Conservation (phyloP, 352 stramenopile genomes). For the Elongisporangium undulatum region DNA sequence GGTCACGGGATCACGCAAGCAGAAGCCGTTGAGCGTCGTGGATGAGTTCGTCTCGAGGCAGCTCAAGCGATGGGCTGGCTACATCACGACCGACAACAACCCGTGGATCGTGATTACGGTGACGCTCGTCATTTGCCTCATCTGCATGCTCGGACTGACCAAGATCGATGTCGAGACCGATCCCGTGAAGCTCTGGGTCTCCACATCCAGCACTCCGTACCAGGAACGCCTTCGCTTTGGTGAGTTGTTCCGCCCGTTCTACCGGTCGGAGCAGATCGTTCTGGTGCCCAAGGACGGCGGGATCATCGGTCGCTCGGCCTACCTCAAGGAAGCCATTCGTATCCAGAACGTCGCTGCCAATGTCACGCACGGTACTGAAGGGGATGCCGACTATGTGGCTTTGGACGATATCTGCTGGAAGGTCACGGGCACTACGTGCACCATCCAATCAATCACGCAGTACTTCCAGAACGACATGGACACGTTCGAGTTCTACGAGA, state of each 20-base stretch:
- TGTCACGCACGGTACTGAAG: constrained; percentile 26
- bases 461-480: constrained; percentile 68
- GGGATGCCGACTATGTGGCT: constrained; percentile 16
- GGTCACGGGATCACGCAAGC: not conserved
- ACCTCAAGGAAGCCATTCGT: constrained; percentile 48
- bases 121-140: constrained; percentile 25
- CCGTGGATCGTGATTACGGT: constrained; percentile 36
- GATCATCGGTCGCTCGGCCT: constrained; percentile 38
- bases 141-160: constrained; percentile 31
- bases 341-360: constrained; percentile 39
- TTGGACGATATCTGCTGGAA: constrained; percentile 68
- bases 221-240: constrained; percentile 56
- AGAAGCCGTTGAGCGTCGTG: constrained; percentile 25
- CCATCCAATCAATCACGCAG: constrained; percentile 51
- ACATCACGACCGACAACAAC: constrained; percentile 29
- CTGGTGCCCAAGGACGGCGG: constrained; percentile 60
- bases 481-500: constrained; percentile 53
- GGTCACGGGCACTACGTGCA: constrained; percentile 51
- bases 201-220: constrained; percentile 47
- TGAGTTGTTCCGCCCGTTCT: constrained; percentile 67
- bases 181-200: constrained; percentile 64
- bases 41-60: constrained; percentile 40
- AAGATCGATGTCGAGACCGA: constrained; percentile 53
- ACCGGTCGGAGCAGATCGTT: constrained; percentile 65
- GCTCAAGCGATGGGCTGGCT: constrained; percentile 34